These are phyloP conservation scores for Mortierella sp. DNA, from an alignment of 371 early-diverging fungal genomes.

Conservation along the genomic window DNA sequence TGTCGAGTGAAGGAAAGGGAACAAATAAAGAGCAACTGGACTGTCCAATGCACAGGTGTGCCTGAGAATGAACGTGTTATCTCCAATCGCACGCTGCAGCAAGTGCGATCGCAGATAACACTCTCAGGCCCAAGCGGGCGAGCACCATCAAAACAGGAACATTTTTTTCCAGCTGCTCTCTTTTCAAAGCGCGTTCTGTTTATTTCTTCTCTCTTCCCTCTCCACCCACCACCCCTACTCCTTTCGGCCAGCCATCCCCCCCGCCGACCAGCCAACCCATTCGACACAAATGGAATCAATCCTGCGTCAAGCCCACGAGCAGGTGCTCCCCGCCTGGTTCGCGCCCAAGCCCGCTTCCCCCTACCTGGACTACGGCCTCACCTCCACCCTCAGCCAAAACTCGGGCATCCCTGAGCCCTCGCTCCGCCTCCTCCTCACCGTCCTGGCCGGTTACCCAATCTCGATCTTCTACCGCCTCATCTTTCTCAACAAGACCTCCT, in stretches of 20 bases:
- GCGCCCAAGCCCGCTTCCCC: conserved; percentile 32
- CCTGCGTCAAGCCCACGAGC: conserved; percentile 34
- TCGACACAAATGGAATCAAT: conserved; percentile 28
- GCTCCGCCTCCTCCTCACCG: conserved; percentile 66
- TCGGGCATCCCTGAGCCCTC: conserved; percentile 73
- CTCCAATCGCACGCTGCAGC: not conserved
- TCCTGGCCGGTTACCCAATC: conserved; percentile 68
- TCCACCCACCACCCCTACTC: not conserved
- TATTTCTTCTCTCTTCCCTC: not conserved
- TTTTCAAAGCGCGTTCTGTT: not conserved
- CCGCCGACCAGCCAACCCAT: not conserved
- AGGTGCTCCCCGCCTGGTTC: conserved; percentile 50
- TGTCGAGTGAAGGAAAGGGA: no score
- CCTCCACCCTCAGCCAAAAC: conserved; percentile 43
- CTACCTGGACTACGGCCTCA: conserved; percentile 53
- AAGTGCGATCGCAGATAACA: not conserved
- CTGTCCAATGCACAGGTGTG: not conserved
- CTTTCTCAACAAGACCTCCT: conserved; percentile 51
- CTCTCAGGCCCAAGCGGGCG: conserved; percentile 3
- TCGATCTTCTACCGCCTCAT: conserved; percentile 61
- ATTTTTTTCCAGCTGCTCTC: not conserved
- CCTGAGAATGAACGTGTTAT: not conserved
- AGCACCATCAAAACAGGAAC: conserved; percentile 10
- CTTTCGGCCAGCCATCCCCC: not conserved
- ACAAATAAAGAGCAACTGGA: not conserved